Evolutionary conservation across 257 asterid genomes (phyloP).

Genomic region (Ligustrum vulgare): DNA sequence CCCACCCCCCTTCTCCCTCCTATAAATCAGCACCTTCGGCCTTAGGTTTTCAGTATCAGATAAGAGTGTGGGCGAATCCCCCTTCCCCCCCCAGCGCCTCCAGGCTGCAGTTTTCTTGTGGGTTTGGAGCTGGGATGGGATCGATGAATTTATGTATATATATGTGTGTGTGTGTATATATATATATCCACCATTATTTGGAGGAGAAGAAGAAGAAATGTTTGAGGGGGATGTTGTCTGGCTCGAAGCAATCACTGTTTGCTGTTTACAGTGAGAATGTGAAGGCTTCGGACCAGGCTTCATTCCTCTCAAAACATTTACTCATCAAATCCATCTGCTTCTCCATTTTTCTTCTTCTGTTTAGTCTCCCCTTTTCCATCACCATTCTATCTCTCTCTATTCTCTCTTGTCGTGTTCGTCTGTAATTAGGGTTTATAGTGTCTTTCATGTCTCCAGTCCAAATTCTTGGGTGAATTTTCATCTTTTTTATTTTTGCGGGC

Average conservation of each 20-base stretch:
- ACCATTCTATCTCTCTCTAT: no score
- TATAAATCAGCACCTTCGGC: slow-evolving; percentile 38
- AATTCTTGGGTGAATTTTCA: not conserved
- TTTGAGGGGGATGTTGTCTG: slow-evolving; percentile 86
- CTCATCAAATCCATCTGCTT: not conserved
- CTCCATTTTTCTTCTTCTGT: not conserved
- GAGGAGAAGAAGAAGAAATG: slow-evolving; percentile 18
- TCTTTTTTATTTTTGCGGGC: no score
- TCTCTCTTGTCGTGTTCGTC: not conserved
- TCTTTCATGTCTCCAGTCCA: no score
- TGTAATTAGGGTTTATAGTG: not conserved
- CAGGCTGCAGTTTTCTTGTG: not conserved
- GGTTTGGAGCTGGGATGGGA: no score
- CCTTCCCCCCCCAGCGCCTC: not conserved
- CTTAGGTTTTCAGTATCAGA: slow-evolving; percentile 30
- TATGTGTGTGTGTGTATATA: no score
- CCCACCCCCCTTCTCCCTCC: slow-evolving; percentile 17
- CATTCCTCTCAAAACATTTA: slow-evolving; percentile 28
- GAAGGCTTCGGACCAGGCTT: slow-evolving; percentile 68
- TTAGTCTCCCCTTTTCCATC: no score
- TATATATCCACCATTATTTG: not conserved
- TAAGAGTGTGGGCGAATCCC: not conserved
- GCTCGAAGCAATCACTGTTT: slow-evolving; percentile 57
- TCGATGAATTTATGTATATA: no score
- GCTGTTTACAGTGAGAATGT: slow-evolving; percentile 9